Percentiles rank a stretch among this genome's conserved stretches.
Conservation (phyloP, 2,329 filamentous ascomycete genomes). For the Fusarium chlamydosporum region DNA sequence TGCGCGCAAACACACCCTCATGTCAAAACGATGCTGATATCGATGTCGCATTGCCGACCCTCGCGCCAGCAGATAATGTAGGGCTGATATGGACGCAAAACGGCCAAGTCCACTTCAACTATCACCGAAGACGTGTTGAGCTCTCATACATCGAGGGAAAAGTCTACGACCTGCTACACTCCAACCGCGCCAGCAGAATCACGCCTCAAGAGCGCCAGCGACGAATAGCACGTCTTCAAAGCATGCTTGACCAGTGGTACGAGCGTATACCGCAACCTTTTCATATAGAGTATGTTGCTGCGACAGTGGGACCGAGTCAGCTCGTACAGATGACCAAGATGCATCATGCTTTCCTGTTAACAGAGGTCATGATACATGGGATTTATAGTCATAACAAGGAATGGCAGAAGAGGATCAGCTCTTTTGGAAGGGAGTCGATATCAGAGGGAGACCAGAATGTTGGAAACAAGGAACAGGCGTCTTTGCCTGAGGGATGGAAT, state of each 20-base stretch:
- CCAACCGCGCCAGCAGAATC: conserved; percentile 49
- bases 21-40: conserved; percentile 59
- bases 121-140: conserved; percentile 58
- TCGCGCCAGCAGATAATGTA: conserved; percentile 50
- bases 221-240: conserved; percentile 50
- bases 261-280: conserved; percentile 54
- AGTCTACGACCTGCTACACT: conserved; percentile 59
- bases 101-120: conserved; percentile 55
- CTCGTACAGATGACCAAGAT: conserved; percentile 56
- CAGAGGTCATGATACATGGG: conserved; percentile 57
- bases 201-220: conserved; percentile 52
- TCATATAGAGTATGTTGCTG: conserved; percentile 53
- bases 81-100: conserved; percentile 56
- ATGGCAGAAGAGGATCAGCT: conserved; percentile 56
- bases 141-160: conserved; percentile 59
- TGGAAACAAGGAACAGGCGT: conserved; percentile 5
- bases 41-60: conserved; percentile 57
- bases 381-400: conserved; percentile 57
- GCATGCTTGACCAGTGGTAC: conserved; percentile 57
- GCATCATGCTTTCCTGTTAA: conserved; percentile 56
- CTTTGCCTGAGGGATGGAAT: conserved; percentile 52
- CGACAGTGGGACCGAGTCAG: conserved; percentile 50
- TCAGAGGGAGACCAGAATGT: conserved; percentile 45
- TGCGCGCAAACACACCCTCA: conserved; percentile 57
- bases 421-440: conserved; percentile 43